These are phyloP conservation scores for Chloris gayana DNA, from an alignment of 176 grass and related monocot species.

Conservation along the genomic window DNA sequence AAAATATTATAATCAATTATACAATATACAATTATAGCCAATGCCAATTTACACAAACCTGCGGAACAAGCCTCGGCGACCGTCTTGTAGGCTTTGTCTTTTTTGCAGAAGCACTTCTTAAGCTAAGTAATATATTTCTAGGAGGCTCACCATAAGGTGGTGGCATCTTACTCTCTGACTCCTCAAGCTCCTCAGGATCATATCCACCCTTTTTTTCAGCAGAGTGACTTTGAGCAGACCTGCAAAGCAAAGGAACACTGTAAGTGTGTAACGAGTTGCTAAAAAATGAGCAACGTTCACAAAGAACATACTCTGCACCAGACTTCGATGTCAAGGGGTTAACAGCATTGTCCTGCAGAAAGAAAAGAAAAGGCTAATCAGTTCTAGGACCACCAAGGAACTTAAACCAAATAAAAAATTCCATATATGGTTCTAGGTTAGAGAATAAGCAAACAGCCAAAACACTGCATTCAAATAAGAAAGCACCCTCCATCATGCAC, in stretches of 20 bases:
- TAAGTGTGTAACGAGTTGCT: conserved; percentile 32
- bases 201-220: conserved; percentile 24
- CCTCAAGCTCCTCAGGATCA: conserved; percentile 45
- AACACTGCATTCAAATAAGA: conserved; percentile 9
- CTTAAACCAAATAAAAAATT: neutral
- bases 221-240: conserved; percentile 52
- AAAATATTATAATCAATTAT: neutral
- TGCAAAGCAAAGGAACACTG: conserved; percentile 44
- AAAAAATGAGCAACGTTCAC: conserved; percentile 22
- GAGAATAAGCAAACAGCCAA: conserved; percentile 17
- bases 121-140: conserved; percentile 62
- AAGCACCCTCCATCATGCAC: conserved; percentile 10
- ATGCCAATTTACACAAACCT: conserved; percentile 48
- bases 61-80: conserved; percentile 63
- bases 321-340: conserved; percentile 42
- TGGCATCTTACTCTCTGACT: conserved; percentile 50
- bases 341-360: conserved; percentile 57
- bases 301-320: conserved; percentile 60
- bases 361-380: conserved; percentile 23
- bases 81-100: conserved; percentile 55
- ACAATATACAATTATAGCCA: conserved; percentile 10
- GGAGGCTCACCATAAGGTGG: conserved; percentile 45
- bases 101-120: conserved; percentile 69
- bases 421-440: neutral
- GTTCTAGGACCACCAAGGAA: neutral